phyloP scores from a whole-genome alignment of 2,329 filamentous ascomycete genomes.

The Colletotrichum orchidophilum region DNA sequence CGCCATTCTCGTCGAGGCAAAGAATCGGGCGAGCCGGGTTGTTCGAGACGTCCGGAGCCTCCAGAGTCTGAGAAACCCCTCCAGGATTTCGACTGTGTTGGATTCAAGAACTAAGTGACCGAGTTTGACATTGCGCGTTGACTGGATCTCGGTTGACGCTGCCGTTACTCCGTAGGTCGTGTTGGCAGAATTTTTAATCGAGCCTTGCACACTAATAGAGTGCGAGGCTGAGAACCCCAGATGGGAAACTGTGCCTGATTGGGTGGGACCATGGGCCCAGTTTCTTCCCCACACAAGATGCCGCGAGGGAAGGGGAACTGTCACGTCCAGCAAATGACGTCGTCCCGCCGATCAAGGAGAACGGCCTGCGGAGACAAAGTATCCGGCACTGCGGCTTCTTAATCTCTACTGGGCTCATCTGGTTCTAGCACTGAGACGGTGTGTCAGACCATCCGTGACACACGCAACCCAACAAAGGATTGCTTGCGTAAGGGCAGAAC shows the following conservation, averaged over 20 bases:
- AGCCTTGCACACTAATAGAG: constrained; percentile 13
- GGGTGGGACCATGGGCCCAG: constrained; percentile 9
- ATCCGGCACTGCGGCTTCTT: neutral
- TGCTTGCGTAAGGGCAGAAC: neutral
- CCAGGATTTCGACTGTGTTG: constrained; percentile 23
- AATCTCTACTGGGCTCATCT: neutral
- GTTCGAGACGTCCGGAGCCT: constrained; percentile 24
- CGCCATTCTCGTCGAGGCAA: constrained; percentile 36
- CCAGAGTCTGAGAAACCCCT: constrained; percentile 19
- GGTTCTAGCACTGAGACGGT: constrained; percentile 16
- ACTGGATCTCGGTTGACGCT: neutral
- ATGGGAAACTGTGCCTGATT: constrained; percentile 11
- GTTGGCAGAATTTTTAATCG: neutral
- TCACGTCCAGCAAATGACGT: constrained; percentile 18
- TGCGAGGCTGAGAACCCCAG: constrained; percentile 25
- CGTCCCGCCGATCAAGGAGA: neutral
- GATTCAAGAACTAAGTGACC: neutral
- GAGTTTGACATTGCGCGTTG: neutral
- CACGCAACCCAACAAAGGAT: neutral
- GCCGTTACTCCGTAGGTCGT: neutral
- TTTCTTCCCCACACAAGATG: constrained; percentile 1
- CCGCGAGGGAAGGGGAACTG: neutral
- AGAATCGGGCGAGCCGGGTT: constrained; percentile 30
- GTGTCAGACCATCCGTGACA: constrained; percentile 20
- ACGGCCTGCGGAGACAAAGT: neutral